Conservation (phyloP, 2,329 filamentous ascomycete species). For the Dryadomyces quercus-mongolicae region DNA sequence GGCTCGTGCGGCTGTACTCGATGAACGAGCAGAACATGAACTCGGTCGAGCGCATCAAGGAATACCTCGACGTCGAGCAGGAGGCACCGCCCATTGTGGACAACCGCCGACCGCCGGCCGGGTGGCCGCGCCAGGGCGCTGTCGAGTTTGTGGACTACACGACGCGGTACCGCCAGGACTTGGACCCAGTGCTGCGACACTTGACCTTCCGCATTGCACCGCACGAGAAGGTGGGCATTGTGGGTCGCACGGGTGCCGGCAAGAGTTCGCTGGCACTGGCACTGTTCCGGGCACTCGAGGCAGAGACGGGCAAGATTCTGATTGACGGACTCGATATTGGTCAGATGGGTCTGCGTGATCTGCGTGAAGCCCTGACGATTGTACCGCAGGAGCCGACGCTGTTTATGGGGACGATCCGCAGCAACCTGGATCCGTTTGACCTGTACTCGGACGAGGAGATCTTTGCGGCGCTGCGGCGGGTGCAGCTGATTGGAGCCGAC, state of each 20-base stretch:
- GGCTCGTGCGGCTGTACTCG: constrained; percentile 89
- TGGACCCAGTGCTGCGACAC: constrained; percentile 74
- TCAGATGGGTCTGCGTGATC: constrained; percentile 78
- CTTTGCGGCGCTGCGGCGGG: constrained; percentile 72
- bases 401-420: constrained; percentile 84
- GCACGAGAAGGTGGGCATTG: constrained; percentile 88
- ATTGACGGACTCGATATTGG: constrained; percentile 90
- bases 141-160: constrained; percentile 86
- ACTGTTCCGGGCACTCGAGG: constrained; percentile 86
- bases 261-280: constrained; percentile 93
- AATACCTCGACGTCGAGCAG: constrained; percentile 93
- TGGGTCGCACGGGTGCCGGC: constrained; percentile 87
- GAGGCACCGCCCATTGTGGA: constrained; percentile 71
- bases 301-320: constrained; percentile 76
- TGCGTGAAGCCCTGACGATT: constrained; percentile 90
- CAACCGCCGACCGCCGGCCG: constrained; percentile 60
- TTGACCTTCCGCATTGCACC: constrained; percentile 79
- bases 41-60: constrained; percentile 91
- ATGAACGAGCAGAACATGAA: constrained; percentile 99
- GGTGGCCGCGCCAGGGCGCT: constrained; percentile 77
- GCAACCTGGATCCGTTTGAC: constrained; percentile 85
- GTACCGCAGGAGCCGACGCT: constrained; percentile 94
- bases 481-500: constrained; percentile 67
- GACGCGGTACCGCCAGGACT: constrained; percentile 75
- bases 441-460: constrained; percentile 84